phyloP scores from a whole-genome alignment of 2,329 filamentous ascomycete genomes.

The Ascochyta clinopodiicola region DNA sequence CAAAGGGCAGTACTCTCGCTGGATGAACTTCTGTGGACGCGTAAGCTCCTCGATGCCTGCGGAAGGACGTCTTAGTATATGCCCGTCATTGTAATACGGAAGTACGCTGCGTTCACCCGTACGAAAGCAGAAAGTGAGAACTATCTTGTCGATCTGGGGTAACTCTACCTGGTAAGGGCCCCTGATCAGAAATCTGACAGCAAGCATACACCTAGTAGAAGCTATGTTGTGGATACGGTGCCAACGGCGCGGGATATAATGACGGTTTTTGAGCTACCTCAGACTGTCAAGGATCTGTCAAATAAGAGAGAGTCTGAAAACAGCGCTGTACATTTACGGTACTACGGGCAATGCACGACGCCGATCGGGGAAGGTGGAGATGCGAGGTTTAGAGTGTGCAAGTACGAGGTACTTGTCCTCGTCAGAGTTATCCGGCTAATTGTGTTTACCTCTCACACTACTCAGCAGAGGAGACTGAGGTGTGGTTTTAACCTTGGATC shows the following conservation, averaged over 20 bases:
- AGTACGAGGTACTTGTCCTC: slow-evolving; percentile 19
- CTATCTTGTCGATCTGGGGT: slow-evolving; percentile 5
- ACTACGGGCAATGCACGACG: slow-evolving; percentile 10
- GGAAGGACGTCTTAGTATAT: slow-evolving; percentile 25
- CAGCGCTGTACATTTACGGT: slow-evolving; percentile 25
- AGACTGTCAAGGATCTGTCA: slow-evolving; percentile 20
- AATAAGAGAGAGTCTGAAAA: slow-evolving; percentile 19
- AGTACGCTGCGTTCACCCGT: slow-evolving; percentile 13
- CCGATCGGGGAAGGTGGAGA: slow-evolving; percentile 34
- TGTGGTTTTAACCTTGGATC: background rate
- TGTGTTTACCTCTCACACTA: background rate
- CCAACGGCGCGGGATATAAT: slow-evolving; percentile 14
- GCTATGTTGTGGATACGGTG: background rate
- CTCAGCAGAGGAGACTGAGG: too few relatives aligned
- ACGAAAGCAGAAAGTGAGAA: slow-evolving; percentile 3
- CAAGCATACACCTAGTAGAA: background rate
- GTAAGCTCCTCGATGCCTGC: slow-evolving; percentile 38
- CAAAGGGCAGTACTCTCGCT: background rate
- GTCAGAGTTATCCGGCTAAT: background rate
- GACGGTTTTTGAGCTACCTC: slow-evolving; percentile 15
- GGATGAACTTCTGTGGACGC: slow-evolving; percentile 20
- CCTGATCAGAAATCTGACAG: background rate
- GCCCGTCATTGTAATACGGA: slow-evolving; percentile 22
- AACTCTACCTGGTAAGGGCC: slow-evolving; percentile 3
- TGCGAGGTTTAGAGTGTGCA: slow-evolving; percentile 20